Base-by-base conservation (phyloP, 2,329 filamentous ascomycete genomes). In the Lasiodiplodia sp. region DNA sequence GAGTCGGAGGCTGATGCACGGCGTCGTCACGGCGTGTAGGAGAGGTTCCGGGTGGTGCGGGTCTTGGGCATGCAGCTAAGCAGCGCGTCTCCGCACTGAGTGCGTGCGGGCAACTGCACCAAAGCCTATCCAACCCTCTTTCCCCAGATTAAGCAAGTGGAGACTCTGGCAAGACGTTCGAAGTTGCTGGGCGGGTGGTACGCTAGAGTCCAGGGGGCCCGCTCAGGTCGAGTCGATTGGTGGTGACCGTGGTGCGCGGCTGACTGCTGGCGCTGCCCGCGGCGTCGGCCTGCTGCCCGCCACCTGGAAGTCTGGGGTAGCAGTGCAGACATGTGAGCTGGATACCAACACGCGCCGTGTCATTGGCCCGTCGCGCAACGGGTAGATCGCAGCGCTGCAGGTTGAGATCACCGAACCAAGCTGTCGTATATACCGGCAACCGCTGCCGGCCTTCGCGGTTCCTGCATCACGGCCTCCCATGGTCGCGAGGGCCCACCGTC, bases 101-200 rank as follows among this genome's bases (percentile, higher is more conserved):
- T 64, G 44, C 60, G 14, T n/a, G 28, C 60, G 28, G 60, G 60
- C 47, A 64, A 64, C 60, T 52, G 60, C 60, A 64, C 60, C 60
- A 64, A 64, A 64, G 60, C 23, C 60, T 52, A 64, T 64, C 60
- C 44, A 64, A 52, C 44, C 52, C 14, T 47, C n/a, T 52, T 52
- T 52, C 65, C 65, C 65, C 65, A 60, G 65, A 67, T 67, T 67
- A 57, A 67, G 65, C 38, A 67, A 60, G 65, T 67, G 65, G 65
- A 67, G 65, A 67, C 65, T 28, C 34, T 7, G 16, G 47, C 53
- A 60, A 44, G 65, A 67, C 65, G 65, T 67, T 67, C 55, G 65
- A 67, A 67, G 65, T 67, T 67, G 65, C 40, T 44, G 31, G 16
- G 21, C n/a, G 14, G 31, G 31, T 60, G 65, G 65, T 60, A 60